Conservation (phyloP, 192 early-diverging fungal species). For the Backusella psychrophila region DNA sequence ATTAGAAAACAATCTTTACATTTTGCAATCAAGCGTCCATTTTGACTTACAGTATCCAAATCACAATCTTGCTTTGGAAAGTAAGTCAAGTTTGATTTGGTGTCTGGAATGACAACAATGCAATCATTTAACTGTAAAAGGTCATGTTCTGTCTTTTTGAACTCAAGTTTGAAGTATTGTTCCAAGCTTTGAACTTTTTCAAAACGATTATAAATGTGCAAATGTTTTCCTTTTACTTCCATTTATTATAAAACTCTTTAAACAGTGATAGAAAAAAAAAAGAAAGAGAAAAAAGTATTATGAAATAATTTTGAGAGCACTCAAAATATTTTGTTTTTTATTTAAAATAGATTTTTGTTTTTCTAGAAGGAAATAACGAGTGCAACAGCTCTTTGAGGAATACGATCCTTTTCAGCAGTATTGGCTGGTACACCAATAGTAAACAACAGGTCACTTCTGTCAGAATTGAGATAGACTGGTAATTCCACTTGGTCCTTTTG, state of each 20-base stretch:
- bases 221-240: neutral
- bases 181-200: neutral
- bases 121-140: neutral
- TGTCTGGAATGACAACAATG: neutral
- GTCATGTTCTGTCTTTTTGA: neutral
- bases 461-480: slow-evolving; percentile 68
- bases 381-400: slow-evolving; percentile 60
- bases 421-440: slow-evolving; percentile 38
- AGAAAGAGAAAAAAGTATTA: too few relatives aligned
- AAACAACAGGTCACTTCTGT: slow-evolving; percentile 60
- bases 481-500: slow-evolving; percentile 26
- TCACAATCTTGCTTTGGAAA: neutral
- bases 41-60: neutral
- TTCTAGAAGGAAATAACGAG: slow-evolving; percentile 42
- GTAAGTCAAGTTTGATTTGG: neutral
- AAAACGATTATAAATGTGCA: neutral
- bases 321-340: too few relatives aligned
- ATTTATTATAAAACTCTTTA: neutral
- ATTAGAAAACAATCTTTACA: neutral
- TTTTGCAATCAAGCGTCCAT: neutral
- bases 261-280: too few relatives aligned
- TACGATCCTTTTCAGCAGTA: slow-evolving; percentile 36
- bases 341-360: neutral
- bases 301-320: too few relatives aligned
- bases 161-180: neutral